A percentile compares a stretch with the other conserved stretches of the same genome.
phyloP scores from a whole-genome alignment of 1,284 basidiomycete genomes.

The Trichosporon sp. region DNA sequence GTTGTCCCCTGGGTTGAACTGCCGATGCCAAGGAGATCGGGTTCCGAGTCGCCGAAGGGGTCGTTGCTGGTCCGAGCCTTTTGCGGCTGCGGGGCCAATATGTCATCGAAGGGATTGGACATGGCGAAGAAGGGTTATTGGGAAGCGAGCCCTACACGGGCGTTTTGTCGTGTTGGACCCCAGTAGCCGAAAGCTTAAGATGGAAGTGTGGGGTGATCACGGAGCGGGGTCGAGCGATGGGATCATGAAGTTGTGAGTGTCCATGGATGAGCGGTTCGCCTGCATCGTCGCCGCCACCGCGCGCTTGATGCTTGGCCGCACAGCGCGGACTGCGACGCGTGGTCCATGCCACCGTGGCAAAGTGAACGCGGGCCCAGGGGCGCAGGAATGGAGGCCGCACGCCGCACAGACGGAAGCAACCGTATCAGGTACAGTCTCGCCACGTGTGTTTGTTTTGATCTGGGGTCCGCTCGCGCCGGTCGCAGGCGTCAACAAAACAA shows the following conservation, averaged over 20 bases:
- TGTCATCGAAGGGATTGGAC: constrained; percentile 47
- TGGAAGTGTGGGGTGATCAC: neutral
- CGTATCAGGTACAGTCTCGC: neutral
- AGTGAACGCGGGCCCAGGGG: neutral
- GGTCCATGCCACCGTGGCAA: neutral
- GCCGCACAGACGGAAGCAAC: neutral
- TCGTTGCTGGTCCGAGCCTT: constrained; percentile 24
- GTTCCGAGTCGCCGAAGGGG: constrained; percentile 33
- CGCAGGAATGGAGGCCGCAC: neutral
- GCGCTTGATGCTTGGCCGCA: neutral
- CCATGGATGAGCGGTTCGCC: neutral
- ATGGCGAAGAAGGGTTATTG: constrained; percentile 12
- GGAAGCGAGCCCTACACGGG: neutral
- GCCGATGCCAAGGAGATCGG: constrained; percentile 15
- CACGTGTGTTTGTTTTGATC: constrained; percentile 10
- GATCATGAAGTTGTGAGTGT: neutral
- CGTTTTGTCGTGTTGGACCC: neutral
- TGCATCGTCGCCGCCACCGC: neutral
- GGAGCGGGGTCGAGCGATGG: neutral
- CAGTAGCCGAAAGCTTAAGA: neutral
- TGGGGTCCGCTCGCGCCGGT: neutral
- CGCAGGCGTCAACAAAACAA: constrained; percentile 1
- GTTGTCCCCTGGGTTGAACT: neutral
- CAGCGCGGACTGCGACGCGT: constrained; percentile 2
- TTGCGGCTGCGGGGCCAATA: constrained; percentile 37